phyloP scores from a whole-genome alignment of 1,284 basidiomycete genomes.

The Tausonia pullulans region DNA sequence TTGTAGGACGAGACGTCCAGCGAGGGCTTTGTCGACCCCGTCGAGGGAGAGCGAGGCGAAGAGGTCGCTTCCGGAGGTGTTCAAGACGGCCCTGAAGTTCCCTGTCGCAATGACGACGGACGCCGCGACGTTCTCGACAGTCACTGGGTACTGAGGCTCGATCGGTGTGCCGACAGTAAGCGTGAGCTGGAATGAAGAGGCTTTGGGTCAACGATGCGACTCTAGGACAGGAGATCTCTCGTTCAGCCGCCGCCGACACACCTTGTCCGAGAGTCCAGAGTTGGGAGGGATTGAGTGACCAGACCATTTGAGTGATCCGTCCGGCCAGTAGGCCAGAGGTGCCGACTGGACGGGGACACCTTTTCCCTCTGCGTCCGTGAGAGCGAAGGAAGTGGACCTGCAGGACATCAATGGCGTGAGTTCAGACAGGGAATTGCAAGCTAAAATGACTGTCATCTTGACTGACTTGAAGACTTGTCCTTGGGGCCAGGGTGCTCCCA shows the following conservation, averaged over 20 bases:
- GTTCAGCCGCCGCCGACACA: background rate
- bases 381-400: constrained; percentile 6
- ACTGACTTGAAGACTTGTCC: constrained; percentile 6
- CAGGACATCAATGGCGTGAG: background rate
- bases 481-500: constrained; percentile 6
- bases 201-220: background rate
- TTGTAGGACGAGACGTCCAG: constrained; percentile 5
- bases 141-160: background rate
- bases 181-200: background rate
- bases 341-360: background rate
- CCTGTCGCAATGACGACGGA: background rate
- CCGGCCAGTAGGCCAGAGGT: constrained; percentile 9
- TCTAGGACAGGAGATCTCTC: background rate
- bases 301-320: constrained; percentile 6
- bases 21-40: background rate
- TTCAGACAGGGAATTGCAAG: background rate
- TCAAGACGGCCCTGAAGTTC: background rate
- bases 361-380: background rate
- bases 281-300: constrained; percentile 6
- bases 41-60: background rate
- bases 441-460: background rate
- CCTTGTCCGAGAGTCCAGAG: background rate
- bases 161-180: background rate
- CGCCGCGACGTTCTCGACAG: background rate
- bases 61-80: background rate